Percentiles rank a stretch among this genome's conserved stretches.
phyloP scores from a whole-genome alignment of 441 rosid species.

The Gossypium schwendimanii region DNA sequence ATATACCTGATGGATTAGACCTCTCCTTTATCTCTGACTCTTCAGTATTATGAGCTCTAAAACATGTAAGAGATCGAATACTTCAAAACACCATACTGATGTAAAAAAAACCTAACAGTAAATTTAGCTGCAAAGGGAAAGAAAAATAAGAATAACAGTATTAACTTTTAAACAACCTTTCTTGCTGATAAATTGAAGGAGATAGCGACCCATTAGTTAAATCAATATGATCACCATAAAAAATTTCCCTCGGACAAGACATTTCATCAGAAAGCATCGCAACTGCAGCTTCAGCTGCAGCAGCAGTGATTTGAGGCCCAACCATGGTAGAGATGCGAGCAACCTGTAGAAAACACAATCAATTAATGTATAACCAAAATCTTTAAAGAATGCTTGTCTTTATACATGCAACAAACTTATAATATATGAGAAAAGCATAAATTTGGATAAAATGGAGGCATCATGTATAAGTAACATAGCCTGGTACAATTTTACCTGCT shows the following conservation, averaged over 20 bases:
- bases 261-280: conserved; percentile 65
- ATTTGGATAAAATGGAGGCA: background rate
- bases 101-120: conserved; percentile 1
- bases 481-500: conserved; percentile 39
- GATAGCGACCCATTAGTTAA: conserved; percentile 26
- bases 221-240: conserved; percentile 29
- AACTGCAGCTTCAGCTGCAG: conserved; percentile 80
- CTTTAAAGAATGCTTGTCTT: background rate
- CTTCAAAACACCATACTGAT: conserved; percentile 2
- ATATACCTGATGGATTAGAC: conserved; percentile 36
- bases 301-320: conserved; percentile 55
- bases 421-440: background rate
- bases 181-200: conserved; percentile 22
- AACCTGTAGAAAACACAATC: conserved; percentile 31
- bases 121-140: background rate
- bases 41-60: conserved; percentile 36
- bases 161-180: conserved; percentile 34
- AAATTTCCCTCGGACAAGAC: conserved; percentile 63
- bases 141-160: background rate
- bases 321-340: conserved; percentile 57
- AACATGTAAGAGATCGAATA: conserved; percentile 15
- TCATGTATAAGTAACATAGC: background rate
- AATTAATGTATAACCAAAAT: background rate
- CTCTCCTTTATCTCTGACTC: conserved; percentile 37
- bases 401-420: background rate